Base-by-base conservation (phyloP, 176 grass and related monocot species). In the Rhynchospora tenuis region DNA sequence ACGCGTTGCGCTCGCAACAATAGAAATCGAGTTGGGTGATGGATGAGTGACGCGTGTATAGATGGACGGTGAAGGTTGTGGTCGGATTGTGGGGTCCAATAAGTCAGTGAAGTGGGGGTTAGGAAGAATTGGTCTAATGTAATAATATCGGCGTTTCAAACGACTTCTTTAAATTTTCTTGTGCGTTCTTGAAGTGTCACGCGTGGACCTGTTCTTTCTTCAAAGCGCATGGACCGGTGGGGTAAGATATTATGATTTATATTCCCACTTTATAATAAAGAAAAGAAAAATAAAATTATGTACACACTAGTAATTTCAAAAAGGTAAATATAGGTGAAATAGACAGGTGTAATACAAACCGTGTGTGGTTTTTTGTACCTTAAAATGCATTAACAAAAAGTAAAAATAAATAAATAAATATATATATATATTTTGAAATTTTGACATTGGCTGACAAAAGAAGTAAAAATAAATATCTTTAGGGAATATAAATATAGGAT, bases 161-260 rank as follows among this genome's bases (percentile, higher is more conserved):
- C 59, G 78, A 81, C 27, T 61, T 59, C 20, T 44, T 80, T 31
- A 79, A 15, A 28, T 81, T 81, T 81, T 81, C 73, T 77, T 77
- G 50, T 15, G 73, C 23, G 73, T 77, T 77, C 50, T 55, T 76
- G 7, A 56, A 10, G 22, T 1, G 1, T 54, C 3, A 52, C 13
- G 72, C 23, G 47, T 75, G 73, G 48, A 76, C 73, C 73, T 55
- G 73, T 13, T 76, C 48, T 76, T 38, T 76, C 48, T 55, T 16
- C 26, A 12, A 76, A 9, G 23, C 24, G 2, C 46, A 76, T 76
- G 73, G 73, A 76, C 73, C 24, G 73, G 6, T 54, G 2, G 6
- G 12, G 48, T 28, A 52, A 15, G 48, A 8, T n/a, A 45, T 71
- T 71, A 9, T 46, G 42, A 17, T 68, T 42, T 5, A 43, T 68